Base-by-base conservation (phyloP, 2,329 filamentous ascomycete genomes). In the Thielaviopsis populi region DNA sequence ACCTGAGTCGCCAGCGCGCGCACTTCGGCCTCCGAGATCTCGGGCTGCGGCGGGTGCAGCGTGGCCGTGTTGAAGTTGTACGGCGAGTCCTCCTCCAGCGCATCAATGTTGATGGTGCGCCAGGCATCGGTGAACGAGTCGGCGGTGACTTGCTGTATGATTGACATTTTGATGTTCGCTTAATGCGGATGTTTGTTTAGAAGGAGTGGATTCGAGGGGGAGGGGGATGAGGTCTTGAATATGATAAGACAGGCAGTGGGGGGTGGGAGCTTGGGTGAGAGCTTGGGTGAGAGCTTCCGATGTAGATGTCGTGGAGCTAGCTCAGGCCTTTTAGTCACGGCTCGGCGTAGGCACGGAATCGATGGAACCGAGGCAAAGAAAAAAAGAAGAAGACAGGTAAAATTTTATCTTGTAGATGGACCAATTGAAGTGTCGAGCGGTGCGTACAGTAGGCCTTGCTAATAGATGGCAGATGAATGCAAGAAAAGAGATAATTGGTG, bases 21-120 rank as follows among this genome's bases (percentile, higher is more conserved):
- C 56, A 91, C 88, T 69, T 94, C 89, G 70, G 83, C 79, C 70
- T 92, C 88, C 69, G 82, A 84, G 67, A 88, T 82, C 69, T 91
- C 86, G 68, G 87, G 80, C 66, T 84, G 84, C 53, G 87, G 82
- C 42, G 91, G 89, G 68, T 88, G 85, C 70, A 97, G 84, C 19
- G 90, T 89, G 66, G 86, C 83, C 68, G 89, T 84, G 76, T 95
- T 89, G 78, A 97, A 97, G 82, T 96, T 97, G 75, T 84, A 78
- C 69, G 88, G 83, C 70, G 90, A 94, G 75, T 97, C 91, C 66
- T 91, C 89, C 74, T 94, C 88, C 70, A 95, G 82, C 69, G 87
- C 86, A 74, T 96, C 91, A 74, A 96, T 87, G 81, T 96, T 90
- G 80, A 96, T 94, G 69, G 90, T 96, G 75, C 91, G 89, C 83